Evolutionary conservation across 2,329 filamentous ascomycete genomes (phyloP).

Genomic region (Colletotrichum nymphaeae): DNA sequence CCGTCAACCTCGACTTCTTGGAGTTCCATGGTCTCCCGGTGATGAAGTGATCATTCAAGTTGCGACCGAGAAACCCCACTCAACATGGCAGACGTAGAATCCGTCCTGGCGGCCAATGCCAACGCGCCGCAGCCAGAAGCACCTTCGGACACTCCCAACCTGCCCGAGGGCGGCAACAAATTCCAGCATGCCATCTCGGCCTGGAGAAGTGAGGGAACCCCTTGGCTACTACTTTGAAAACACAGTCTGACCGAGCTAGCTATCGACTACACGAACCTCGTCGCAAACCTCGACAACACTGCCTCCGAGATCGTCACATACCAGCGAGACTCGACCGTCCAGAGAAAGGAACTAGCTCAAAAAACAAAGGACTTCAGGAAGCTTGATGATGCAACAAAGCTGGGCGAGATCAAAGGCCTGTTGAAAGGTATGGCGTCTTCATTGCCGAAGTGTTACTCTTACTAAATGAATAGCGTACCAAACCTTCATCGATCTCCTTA

Average conservation of each 20-base stretch:
- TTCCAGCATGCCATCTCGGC: conserved; percentile 96
- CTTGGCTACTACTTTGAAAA: conserved; percentile 37
- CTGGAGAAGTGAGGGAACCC: conserved; percentile 80
- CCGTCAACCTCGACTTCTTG: neutral
- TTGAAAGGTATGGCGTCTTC: conserved; percentile 75
- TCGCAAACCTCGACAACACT: conserved; percentile 88
- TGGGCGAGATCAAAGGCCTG: conserved; percentile 88
- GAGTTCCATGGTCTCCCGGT: neutral
- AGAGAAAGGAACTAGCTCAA: conserved; percentile 96
- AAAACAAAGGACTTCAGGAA: conserved; percentile 99
- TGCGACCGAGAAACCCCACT: conserved; percentile 1
- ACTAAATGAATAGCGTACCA: conserved; percentile 78
- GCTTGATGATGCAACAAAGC: conserved; percentile 87
- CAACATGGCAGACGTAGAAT: conserved; percentile 39
- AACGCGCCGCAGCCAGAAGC: conserved; percentile 16
- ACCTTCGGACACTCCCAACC: neutral
- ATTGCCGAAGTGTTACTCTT: neutral
- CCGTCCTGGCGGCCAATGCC: conserved; percentile 34
- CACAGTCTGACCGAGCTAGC: conserved; percentile 61
- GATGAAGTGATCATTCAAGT: conserved; percentile 25
- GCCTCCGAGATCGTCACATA: conserved; percentile 96
- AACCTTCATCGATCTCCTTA: conserved; percentile 94
- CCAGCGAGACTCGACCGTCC: conserved; percentile 94
- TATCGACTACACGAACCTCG: conserved; percentile 86
- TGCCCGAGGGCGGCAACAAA: conserved; percentile 79